Percentiles rank a stretch among this genome's conserved stretches.
These are phyloP conservation scores for Mycena kentingensis DNA, from an alignment of 768 basidiomycete genomes.

Conservation along the genomic window DNA sequence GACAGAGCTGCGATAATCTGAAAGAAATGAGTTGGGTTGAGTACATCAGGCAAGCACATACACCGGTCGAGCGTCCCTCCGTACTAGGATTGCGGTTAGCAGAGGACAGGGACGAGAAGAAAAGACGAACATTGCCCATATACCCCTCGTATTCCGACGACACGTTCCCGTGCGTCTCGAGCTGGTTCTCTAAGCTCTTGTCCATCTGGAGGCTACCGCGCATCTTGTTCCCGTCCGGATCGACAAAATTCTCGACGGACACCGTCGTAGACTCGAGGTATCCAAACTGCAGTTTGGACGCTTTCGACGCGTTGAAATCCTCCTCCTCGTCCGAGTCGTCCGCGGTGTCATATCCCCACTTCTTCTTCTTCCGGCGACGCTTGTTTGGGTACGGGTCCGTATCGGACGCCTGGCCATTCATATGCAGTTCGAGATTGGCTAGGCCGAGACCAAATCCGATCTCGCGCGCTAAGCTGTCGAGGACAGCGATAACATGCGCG, in stretches of 20 bases:
- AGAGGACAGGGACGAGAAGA: not conserved
- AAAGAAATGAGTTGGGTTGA: no score
- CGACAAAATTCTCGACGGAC: conserved; percentile 20
- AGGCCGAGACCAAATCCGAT: conserved; percentile 33
- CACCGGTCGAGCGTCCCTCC: conserved; percentile 26
- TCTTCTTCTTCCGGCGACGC: not conserved
- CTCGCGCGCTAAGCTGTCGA: conserved; percentile 29
- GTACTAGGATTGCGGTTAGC: conserved; percentile 14
- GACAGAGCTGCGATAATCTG: conserved; percentile 29
- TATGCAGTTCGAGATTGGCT: conserved; percentile 29
- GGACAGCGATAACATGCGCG: conserved; percentile 28
- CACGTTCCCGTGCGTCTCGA: conserved; percentile 21
- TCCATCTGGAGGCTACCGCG: conserved; percentile 22
- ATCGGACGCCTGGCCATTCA: conserved; percentile 5
- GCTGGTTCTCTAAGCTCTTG: conserved; percentile 11
- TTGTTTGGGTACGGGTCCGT: not conserved
- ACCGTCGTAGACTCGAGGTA: conserved; percentile 13
- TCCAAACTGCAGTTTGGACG: conserved; percentile 15
- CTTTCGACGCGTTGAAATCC: no score
- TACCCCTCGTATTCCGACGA: conserved; percentile 31
- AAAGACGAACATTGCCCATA: conserved; percentile 30
- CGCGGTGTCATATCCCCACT: conserved; percentile 1
- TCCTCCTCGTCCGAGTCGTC: conserved; percentile 13
- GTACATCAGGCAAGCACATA: conserved; percentile 9
- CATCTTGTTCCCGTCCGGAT: conserved; percentile 20